Evolutionary conservation across 2,329 filamentous ascomycete species (phyloP), one percentile per base, ranked within the genome.

Genomic region (Dryadomyces sulphureus): DNA sequence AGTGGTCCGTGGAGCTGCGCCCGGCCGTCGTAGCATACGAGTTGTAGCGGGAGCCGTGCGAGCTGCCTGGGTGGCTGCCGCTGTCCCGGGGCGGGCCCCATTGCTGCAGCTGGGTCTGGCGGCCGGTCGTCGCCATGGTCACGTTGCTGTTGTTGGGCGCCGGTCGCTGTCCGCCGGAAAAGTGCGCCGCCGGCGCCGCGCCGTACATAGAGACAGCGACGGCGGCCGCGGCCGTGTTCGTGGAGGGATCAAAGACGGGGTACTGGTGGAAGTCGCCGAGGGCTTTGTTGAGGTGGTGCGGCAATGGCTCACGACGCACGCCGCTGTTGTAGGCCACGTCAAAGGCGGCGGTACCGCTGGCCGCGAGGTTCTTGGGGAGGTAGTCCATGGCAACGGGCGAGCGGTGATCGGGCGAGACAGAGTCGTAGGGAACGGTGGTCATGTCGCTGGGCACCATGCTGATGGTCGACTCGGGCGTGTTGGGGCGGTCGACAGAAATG

Each of bases 261-360:
- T 95, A 94, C 58, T 94, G 90, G 65, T 94, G 87, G 59, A 80
- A 94, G 62, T 95, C 89, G 54, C 68, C 67, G 42, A 77, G 77
- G 53, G 70, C 72, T 64, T 87, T 89, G 61, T 87, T 89, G 45
- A 93, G 66, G 57, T 94, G 86, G 62, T 92, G 84, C 25, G 88
- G 85, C 49, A 84, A 71, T 48, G 83, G 83, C 47, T 92, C 84
- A 59, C 79, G 78, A 54, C 79, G 63, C n/a, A n/a, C n/a, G n/a
- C n/a, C n/a, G 20, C 76, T 69, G 54, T 71, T 62, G 57, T 82
- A 77, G 48, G 72, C 65, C 30, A 6, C 8, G 44, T 36, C 27
- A 39, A 35, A 14, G 43, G 30, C 35, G 46, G 21, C 9, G 20
- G 30, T 14, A n/a, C 27, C 27, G 34, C 19, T 16, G 34, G n/a